Base-by-base conservation (phyloP, 2,329 filamentous ascomycete species). In the Pyrenochaeta sp. region DNA sequence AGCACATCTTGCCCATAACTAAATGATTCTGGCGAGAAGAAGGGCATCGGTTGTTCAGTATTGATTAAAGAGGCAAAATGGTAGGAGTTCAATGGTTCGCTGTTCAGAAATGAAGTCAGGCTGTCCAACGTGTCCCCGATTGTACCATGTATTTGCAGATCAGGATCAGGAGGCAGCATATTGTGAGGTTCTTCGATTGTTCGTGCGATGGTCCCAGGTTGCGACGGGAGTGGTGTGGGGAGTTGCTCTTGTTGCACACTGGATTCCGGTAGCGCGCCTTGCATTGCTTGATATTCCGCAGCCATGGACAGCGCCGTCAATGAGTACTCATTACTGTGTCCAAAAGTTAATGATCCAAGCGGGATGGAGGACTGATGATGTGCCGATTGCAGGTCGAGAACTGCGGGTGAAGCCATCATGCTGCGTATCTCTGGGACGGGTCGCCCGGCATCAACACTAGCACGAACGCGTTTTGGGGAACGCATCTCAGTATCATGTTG, bases 261-360 rank as follows among this genome's bases (percentile, higher is more conserved):
- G 11, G 44, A 40, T 32, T 65, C 56, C 18, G 43, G 20, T 44
- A 65, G 53, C 6, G 44, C 52, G 11, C 61, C 58, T n/a, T 72
- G 65, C 26, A 71, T 55, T n/a, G 68, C 61, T 34, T 69, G 69
- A 48, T 72, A 72, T 42, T 74, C 71, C 8, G 72, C 71, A 28
- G 70, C 71, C 67, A 74, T 72, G 7, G 71, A 72, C 7, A 74
- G 58, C 1, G 71, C 69, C 13, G 69, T 65, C 24, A 74, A 63
- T 11, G 71, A 70, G 27, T 57, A 67, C 14, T 63, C 61, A 20
- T 69, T 63, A 21, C 63, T 58, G 6, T 62, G 60, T 8, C 41
- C 38, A 19, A 53, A 48, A 17, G 31, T 41, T 21, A 55, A 36
- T 5, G 58, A 51, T 1, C 42, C 55, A 19, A 53, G 45, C n/a